phyloP scores from a whole-genome alignment of 2,329 filamentous ascomycete species.

The Exserohilum rostratum region DNA sequence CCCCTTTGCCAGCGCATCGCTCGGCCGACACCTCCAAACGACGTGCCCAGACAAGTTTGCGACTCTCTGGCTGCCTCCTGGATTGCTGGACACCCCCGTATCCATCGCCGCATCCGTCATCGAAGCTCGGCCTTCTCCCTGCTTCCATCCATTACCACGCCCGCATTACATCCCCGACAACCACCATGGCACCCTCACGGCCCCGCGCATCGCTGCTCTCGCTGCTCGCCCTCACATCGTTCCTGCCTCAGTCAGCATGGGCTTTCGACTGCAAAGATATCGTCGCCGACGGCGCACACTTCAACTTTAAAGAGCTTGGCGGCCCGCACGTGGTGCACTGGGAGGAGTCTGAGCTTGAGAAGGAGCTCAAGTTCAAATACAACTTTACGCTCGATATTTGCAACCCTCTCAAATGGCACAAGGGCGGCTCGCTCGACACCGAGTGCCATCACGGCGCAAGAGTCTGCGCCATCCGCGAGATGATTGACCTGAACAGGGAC shows the following conservation, averaged over 20 bases:
- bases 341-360: slow-evolving; percentile 50
- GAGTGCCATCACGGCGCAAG: slow-evolving; percentile 73
- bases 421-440: slow-evolving; percentile 55
- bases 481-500: slow-evolving; percentile 57
- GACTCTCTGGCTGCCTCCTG: slow-evolving; percentile 2
- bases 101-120: slow-evolving; percentile 8
- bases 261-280: slow-evolving; percentile 68
- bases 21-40: background rate
- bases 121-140: slow-evolving; percentile 4
- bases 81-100: slow-evolving; percentile 5
- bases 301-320: slow-evolving; percentile 67
- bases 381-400: slow-evolving; percentile 86
- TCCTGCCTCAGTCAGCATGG: slow-evolving; percentile 35
- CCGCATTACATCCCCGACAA: slow-evolving; percentile 20
- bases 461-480: slow-evolving; percentile 76
- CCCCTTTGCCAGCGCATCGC: background rate
- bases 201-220: slow-evolving; percentile 31
- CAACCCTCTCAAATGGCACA: slow-evolving; percentile 66
- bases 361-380: slow-evolving; percentile 68
- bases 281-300: slow-evolving; percentile 63
- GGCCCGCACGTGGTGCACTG: slow-evolving; percentile 73
- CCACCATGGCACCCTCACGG: slow-evolving; percentile 38
- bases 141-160: slow-evolving; percentile 8
- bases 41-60: slow-evolving; percentile 3
- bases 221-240: slow-evolving; percentile 28